These are phyloP conservation scores for Nothopassalora personata DNA, from an alignment of 2,329 filamentous ascomycete genomes.

Conservation along the genomic window DNA sequence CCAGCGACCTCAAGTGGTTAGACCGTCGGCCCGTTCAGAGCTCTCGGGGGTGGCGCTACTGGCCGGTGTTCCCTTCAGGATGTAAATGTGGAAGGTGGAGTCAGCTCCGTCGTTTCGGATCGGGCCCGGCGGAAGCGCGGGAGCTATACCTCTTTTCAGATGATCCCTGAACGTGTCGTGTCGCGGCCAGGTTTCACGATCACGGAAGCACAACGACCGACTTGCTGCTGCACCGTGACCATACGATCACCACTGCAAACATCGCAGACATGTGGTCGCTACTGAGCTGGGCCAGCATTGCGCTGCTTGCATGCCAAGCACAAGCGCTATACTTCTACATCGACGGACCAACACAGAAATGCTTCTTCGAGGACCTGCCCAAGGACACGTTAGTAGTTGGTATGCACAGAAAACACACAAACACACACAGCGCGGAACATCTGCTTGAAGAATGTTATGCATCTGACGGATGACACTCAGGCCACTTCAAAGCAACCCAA, in stretches of 20 bases:
- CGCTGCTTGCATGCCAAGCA: conserved; percentile 51
- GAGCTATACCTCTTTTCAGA: not conserved
- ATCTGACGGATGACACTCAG: conserved; percentile 34
- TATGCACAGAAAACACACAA: conserved; percentile 36
- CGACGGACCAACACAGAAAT: conserved; percentile 78
- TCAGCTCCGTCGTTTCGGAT: not conserved
- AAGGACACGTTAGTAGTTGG: conserved; percentile 95
- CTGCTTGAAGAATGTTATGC: not conserved
- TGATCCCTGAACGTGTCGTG: not conserved
- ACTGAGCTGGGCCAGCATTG: conserved; percentile 22
- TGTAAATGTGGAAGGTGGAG: not conserved
- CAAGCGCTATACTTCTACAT: conserved; percentile 95
- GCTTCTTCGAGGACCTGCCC: conserved; percentile 96
- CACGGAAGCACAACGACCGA: not conserved
- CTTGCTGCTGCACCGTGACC: not conserved
- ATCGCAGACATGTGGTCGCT: conserved; percentile 25
- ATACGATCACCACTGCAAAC: not conserved
- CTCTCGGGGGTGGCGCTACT: not conserved
- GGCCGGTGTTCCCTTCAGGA: not conserved
- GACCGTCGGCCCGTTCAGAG: conserved; percentile 31
- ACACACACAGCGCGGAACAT: not conserved
- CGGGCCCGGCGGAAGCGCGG: not conserved
- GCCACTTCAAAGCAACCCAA: conserved; percentile 82
- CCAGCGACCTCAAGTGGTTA: conserved; percentile 39
- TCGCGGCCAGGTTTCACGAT: not conserved